Evolutionary conservation across 1,139 yeast genomes (phyloP), one percentile per base, ranked within the genome.

Genomic region (Yamadazyma dushanensis): DNA sequence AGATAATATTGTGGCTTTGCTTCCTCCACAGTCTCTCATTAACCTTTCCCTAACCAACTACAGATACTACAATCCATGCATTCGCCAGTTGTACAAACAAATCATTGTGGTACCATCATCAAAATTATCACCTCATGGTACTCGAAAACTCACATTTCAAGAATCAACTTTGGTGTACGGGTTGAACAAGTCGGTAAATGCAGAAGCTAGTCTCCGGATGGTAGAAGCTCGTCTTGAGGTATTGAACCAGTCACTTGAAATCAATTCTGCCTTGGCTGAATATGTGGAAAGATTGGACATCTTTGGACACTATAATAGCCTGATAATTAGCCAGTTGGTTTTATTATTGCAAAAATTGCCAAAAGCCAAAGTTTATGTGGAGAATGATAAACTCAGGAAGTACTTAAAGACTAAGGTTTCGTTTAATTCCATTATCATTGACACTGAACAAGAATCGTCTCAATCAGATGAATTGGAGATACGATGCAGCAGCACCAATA

Each of bases 21-120:
- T 31, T n/a, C 34, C 34, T 3, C 34, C 28, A 38, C 62, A 61
- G 35, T 54, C 57, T 25, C 47, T 66, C 6, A 33, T 64, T 24
- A 63, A 60, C 34, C 53, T 70, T n/a, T 58, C 73, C 2, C 49
- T 50, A 15, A 66, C 75, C 16, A 66, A 63, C 46, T 68, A 45
- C 46, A 47, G 50, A 28, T 62, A 62, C 44, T 69, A 70, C 43
- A 47, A 51, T 27, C 71, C 72, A 22, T 64, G 70, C 36, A 40
- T 57, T 31, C 36, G 41, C 21, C 53, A 57, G 33, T 49, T 70
- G 25, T 69, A 69, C 46, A 40, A 47, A n/a, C 50, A 50, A 17
- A 49, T 69, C 18, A 40, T 51, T 13, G 47, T 69, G 3, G 60
- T 55, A 38, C 37, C 37, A 11, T 50, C 34, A 47, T 26, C 60